phyloP scores from a whole-genome alignment of 2,329 filamentous ascomycete genomes.

The Venturia nashicola region DNA sequence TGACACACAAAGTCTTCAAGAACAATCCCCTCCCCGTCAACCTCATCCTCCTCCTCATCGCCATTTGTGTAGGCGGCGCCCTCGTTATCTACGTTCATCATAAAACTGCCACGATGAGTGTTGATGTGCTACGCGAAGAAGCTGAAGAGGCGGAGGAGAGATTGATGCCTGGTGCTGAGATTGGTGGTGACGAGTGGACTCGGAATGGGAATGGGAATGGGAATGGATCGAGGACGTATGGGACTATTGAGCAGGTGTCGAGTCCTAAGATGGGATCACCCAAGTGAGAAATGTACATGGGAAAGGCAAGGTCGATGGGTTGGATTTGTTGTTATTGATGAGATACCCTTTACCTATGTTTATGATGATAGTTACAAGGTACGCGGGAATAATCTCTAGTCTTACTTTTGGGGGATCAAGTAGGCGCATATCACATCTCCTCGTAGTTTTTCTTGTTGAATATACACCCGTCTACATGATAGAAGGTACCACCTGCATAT shows the following conservation, averaged over 20 bases:
- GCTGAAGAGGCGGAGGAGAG: conserved; percentile 30
- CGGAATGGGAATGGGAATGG: neutral
- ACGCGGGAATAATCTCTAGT: no score
- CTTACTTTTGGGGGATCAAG: no score
- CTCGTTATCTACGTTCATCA: conserved; percentile 56
- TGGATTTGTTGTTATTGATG: neutral
- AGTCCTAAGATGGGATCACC: neutral
- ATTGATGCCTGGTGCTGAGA: conserved; percentile 20
- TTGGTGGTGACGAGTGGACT: neutral
- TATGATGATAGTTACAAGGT: no score
- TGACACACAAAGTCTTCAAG: conserved; percentile 61
- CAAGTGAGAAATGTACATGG: neutral
- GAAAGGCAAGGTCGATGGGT: neutral
- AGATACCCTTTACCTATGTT: no score
- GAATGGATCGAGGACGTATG: neutral
- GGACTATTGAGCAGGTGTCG: neutral
- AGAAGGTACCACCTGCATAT: no score
- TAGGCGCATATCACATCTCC: no score
- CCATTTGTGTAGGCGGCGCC: conserved; percentile 49
- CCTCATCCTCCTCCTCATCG: conserved; percentile 48
- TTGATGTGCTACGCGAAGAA: conserved; percentile 29
- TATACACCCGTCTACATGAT: no score
- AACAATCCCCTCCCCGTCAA: conserved; percentile 71
- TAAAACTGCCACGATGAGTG: conserved; percentile 32
- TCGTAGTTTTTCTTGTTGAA: no score